Percentiles rank a stretch among this genome's conserved stretches.
These are phyloP conservation scores for Wallacemonas rigidus DNA, from an alignment of 208 protist genomes.

Conservation along the genomic window DNA sequence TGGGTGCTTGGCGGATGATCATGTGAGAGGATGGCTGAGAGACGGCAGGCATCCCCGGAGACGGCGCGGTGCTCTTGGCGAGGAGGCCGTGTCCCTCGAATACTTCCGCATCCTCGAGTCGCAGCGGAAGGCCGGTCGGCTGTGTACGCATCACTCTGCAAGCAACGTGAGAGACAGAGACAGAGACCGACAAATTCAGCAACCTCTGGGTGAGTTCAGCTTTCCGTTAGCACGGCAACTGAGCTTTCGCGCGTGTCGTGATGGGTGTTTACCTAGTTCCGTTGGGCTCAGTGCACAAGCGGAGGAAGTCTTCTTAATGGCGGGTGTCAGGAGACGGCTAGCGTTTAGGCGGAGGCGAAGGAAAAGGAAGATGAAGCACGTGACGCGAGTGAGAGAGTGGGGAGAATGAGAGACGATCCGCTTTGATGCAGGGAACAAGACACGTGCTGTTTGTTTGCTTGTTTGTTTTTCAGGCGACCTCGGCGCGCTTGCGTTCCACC, in stretches of 20 bases:
- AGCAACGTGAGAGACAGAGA: background rate
- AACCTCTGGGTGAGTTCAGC: background rate
- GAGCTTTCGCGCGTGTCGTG: too few relatives aligned
- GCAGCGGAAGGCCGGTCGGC: background rate
- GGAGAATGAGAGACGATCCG: too few relatives aligned
- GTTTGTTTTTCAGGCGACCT: too few relatives aligned
- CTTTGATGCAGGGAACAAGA: background rate
- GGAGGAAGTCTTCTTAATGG: too few relatives aligned
- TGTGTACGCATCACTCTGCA: background rate
- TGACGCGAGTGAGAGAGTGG: too few relatives aligned
- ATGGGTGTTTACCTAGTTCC: too few relatives aligned
- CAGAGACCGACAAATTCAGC: background rate
- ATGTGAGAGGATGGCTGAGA: background rate
- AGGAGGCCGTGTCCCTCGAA: background rate
- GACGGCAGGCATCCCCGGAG: background rate
- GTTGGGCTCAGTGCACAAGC: too few relatives aligned
- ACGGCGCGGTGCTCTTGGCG: background rate
- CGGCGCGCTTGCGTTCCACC: too few relatives aligned
- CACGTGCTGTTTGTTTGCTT: background rate
- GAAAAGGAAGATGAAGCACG: too few relatives aligned
- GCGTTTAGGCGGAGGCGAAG: too few relatives aligned
- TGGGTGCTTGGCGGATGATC: background rate
- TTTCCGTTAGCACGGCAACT: too few relatives aligned
- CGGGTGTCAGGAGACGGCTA: too few relatives aligned
- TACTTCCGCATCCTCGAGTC: conserved; percentile 1